Evolutionary conservation across 352 stramenopile genomes (phyloP), one percentile per base, ranked within the genome.

Genomic region (Aphanomyces cochlioides): DNA sequence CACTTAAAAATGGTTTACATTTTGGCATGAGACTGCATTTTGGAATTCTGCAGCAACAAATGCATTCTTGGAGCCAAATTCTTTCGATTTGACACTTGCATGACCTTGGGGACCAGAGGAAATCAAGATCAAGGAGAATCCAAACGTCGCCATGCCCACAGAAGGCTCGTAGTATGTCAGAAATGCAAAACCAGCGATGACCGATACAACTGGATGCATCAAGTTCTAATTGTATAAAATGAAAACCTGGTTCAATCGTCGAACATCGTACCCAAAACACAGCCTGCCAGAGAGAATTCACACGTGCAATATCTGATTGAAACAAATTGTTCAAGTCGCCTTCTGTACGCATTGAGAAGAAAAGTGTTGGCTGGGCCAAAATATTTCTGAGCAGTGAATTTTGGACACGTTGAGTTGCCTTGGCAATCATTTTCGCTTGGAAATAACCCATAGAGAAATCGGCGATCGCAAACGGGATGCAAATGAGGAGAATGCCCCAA

Each of bases 391-490:
- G 78, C 64, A 95, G 67, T 34, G 75, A 84, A 47, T 74, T 81
- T 68, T 95, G 85, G 74, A 95, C 80, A 48, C 75, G 79, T 61
- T 93, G 82, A 0, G 87, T 93, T 15, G 87, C 87, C 74, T 93
- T 95, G 47, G 85, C 83, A 65, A 95, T 95, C 87, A 95, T 95
- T 60, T 93, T 95, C 66, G 87, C 92, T 77, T 95, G 87, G 77
- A 95, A 95, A 71, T 93, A 93, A 43, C 87, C 87, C 45, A 95
- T 85, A 2, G 80, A 77, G 73, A 93, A 95, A 76, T 95, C 81
- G 17, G 83, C 87, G 28, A 95, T 75, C 47, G 92, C 85, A 67
- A 93, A 95, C n/a, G 87, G 87, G 28, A 95, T 81, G 53, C 81
- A 91, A 7, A 95, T 70, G 0, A 79, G 81, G 45, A 95, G 67